Percentiles rank a stretch among this genome's conserved stretches.
phyloP scores from a whole-genome alignment of 371 early-diverging fungal species.

The Haplosporangium sp. region DNA sequence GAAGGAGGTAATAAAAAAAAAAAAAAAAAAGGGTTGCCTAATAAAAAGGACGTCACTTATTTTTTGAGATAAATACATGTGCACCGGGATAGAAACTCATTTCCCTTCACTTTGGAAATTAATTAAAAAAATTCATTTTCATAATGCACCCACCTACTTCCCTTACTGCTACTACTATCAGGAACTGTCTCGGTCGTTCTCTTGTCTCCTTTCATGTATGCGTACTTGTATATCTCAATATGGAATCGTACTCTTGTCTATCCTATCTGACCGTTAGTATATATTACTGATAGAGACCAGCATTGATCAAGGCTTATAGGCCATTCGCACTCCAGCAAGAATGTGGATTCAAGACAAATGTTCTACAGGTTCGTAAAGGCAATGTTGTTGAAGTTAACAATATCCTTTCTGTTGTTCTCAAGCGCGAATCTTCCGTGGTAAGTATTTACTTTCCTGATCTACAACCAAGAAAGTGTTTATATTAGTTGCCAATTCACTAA shows the following conservation, averaged over 20 bases:
- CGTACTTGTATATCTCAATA: no score
- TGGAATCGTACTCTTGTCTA: no score
- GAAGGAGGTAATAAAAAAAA: not conserved
- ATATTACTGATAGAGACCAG: constrained; percentile 13
- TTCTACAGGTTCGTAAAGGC: constrained; percentile 49
- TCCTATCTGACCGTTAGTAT: no score
- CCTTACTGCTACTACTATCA: not conserved
- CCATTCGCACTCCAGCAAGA: constrained; percentile 19
- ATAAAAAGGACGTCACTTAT: no score
- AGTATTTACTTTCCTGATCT: not conserved
- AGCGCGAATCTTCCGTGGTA: constrained; percentile 50
- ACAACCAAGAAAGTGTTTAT: no score
- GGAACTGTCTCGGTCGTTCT: constrained; percentile 16
- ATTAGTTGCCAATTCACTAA: not conserved
- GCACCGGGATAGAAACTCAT: no score
- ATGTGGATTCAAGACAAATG: constrained; percentile 48
- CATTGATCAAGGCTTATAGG: not conserved
- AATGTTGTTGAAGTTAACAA: constrained; percentile 47
- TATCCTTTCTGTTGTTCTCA: constrained; percentile 43
- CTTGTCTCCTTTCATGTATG: constrained; percentile 6
- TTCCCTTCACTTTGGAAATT: no score
- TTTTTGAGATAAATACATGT: no score
- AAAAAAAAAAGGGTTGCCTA: not conserved
- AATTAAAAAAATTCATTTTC: not conserved
- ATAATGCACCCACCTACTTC: constrained; percentile 13